Evolutionary conservation across 2,329 filamentous ascomycete species (phyloP).

Genomic region (Xylariaceae sp.): DNA sequence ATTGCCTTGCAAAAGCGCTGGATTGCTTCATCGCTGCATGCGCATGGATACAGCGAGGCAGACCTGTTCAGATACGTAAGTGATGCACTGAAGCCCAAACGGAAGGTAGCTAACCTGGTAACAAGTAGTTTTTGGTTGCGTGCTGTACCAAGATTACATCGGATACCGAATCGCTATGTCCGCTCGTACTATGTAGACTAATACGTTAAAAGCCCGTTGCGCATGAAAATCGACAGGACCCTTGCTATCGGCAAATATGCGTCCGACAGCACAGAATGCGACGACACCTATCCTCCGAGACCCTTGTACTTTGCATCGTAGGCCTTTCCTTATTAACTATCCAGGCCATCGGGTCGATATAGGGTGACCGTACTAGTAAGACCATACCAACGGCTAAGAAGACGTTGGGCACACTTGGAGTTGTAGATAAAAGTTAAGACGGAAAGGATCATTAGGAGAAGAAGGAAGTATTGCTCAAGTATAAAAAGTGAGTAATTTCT

Average conservation of each 20-base stretch:
- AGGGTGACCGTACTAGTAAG: not conserved
- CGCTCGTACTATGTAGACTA: not conserved
- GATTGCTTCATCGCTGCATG: no score
- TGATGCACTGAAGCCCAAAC: constrained; percentile 20
- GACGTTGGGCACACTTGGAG: not conserved
- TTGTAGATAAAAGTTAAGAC: not conserved
- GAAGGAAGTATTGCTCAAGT: no score
- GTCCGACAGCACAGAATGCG: constrained; percentile 5
- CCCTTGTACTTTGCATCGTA: constrained; percentile 13
- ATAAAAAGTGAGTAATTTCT: no score
- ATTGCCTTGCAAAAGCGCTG: no score
- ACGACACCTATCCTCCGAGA: not conserved
- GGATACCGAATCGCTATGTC: constrained; percentile 17
- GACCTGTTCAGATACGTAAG: no score
- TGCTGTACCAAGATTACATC: constrained; percentile 16
- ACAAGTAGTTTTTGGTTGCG: constrained; percentile 6
- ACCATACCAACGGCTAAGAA: not conserved
- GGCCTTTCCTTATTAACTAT: not conserved
- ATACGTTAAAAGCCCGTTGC: not conserved
- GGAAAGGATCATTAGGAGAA: no score
- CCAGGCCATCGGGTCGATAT: not conserved
- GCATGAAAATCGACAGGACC: not conserved
- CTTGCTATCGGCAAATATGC: constrained; percentile 20
- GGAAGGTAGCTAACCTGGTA: constrained; percentile 6
- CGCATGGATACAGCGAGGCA: no score